These are phyloP conservation scores for Cornus kousa DNA, from an alignment of 148 eudicot species.

Conservation along the genomic window DNA sequence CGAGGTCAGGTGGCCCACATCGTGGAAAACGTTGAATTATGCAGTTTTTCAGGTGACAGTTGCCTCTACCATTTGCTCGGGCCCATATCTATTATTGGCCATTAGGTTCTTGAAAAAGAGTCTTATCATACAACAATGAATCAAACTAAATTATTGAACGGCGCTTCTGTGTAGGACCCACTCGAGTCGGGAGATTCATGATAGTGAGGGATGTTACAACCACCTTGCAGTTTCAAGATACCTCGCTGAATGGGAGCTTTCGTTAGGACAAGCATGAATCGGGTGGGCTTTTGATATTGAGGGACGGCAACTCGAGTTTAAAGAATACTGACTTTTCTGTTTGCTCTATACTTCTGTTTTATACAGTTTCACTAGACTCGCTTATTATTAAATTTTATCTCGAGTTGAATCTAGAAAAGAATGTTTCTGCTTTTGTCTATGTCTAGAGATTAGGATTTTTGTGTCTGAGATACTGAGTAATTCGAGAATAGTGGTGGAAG, in stretches of 20 bases:
- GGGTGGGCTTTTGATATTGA: conserved; percentile 14
- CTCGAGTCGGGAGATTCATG: conserved; percentile 30
- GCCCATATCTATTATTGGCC: conserved; percentile 25
- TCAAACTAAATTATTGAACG: conserved; percentile 30
- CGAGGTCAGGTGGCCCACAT: conserved; percentile 76
- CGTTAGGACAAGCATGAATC: conserved; percentile 29
- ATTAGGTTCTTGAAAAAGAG: conserved; percentile 24
- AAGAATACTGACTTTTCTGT: not conserved
- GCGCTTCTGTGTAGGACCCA: conserved; percentile 64
- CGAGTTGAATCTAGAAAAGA: not conserved
- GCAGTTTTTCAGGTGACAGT: conserved; percentile 52
- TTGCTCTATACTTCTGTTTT: not conserved
- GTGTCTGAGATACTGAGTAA: conserved; percentile 1
- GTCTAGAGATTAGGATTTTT: not conserved
- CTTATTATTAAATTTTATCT: not conserved
- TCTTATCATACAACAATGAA: conserved; percentile 12
- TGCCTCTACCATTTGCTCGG: conserved; percentile 32
- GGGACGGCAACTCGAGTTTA: conserved; percentile 1
- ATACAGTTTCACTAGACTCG: not conserved
- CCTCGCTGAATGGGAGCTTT: conserved; percentile 18
- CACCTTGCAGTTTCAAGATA: conserved; percentile 24
- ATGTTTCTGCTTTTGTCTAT: not conserved
- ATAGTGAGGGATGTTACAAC: conserved; percentile 32
- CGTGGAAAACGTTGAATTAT: conserved; percentile 70
- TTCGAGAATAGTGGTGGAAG: not conserved